Evolutionary conservation across 306 rosid species (phyloP), one percentile per base, ranked within the genome.

Genomic region (Casuarina equisetifolia): DNA sequence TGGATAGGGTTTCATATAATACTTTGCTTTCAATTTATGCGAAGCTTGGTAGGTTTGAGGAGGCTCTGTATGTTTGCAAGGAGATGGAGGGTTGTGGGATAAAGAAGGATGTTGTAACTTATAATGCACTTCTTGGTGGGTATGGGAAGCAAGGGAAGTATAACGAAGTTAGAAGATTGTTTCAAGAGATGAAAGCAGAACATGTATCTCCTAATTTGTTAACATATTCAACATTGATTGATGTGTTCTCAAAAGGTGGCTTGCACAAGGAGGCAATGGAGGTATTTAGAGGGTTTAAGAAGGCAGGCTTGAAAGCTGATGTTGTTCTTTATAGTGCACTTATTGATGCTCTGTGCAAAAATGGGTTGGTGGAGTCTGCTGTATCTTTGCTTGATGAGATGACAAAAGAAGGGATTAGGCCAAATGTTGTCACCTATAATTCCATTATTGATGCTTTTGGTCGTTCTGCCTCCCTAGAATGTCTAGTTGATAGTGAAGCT

Each of bases 261-360:
- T 78, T 89, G 87, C 89, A 91, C 54, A 53, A 13, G 63, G 93
- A 95, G 75, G 97, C 93, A 10, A 85, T 95, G 90, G 82, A 78
- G 78, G 82, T 84, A 75, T 91, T 91, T 72, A 84, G 75, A 72
- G 92, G 89, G 86, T 92, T 89, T 81, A 95, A 82, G 84, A 74
- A 40, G 63, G 85, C 89, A 72, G 95, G 96, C n/a, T 64, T 91
- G 79, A 88, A 86, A 82, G 92, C 88, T 39, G 99, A 95, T 44
- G 97, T 95, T 59, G 97, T 95, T 76, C 93, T 95, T 48, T 95
- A 92, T 42, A 91, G 96, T 84, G 89, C 92, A 66, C 91, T 92
- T 10, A 90, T 89, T 32, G 92, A 95, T 77, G 81, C 93, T 46
- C 81, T 95, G 43, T 91, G 97, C 88, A 95, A 95, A 74, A 92